Conservation (phyloP, 2,329 filamentous ascomycete genomes). For the Scedosporium aurantiacum region DNA sequence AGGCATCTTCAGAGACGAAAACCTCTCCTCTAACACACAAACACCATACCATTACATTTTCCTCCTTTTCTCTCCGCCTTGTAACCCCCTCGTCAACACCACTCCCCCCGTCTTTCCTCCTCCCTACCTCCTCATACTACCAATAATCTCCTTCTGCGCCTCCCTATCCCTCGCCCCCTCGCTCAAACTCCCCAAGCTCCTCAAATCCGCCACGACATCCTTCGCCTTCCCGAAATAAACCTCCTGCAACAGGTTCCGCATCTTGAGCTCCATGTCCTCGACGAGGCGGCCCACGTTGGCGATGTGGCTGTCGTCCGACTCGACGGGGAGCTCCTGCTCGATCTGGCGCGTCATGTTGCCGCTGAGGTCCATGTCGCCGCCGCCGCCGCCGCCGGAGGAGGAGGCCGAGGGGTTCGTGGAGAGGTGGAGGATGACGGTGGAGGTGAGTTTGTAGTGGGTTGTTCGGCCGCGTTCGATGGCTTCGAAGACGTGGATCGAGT, state of each 20-base stretch:
- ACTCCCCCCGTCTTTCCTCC: neutral
- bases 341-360: constrained; percentile 98
- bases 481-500: constrained; percentile 98
- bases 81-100: neutral
- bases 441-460: constrained; percentile 95
- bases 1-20: too few species aligned
- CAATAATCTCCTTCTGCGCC: constrained; percentile 80
- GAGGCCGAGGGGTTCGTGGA: constrained; percentile 39
- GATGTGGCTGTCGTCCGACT: constrained; percentile 86
- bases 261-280: constrained; percentile 99
- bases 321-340: constrained; percentile 80
- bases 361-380: constrained; percentile 83
- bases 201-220: constrained; percentile 90
- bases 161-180: constrained; percentile 76
- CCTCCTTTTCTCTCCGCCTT: neutral
- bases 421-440: constrained; percentile 87
- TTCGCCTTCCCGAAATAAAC: constrained; percentile 99
- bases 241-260: constrained; percentile 95
- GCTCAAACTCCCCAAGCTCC: constrained; percentile 75
- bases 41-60: constrained; percentile 1
- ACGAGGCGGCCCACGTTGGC: constrained; percentile 89
- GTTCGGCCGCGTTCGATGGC: constrained; percentile 83
- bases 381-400: constrained; percentile 31
- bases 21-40: too few species aligned
- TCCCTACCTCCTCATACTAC: constrained; percentile 32